Conservation (phyloP, 2,329 filamentous ascomycete species). For the Colletotrichum eleusines region DNA sequence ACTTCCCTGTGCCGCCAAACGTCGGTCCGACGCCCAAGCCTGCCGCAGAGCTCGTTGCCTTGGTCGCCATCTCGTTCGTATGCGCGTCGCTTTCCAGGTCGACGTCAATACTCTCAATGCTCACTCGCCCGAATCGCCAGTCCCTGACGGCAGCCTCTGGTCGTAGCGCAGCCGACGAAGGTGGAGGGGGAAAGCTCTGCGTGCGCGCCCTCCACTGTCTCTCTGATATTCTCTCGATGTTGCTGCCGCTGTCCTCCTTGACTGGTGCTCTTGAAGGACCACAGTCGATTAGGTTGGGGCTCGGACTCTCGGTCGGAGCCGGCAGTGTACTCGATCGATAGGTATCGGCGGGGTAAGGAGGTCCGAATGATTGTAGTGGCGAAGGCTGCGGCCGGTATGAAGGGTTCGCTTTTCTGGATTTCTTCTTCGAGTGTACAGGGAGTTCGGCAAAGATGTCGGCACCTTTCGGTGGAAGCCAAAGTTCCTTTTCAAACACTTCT, state of each 20-base stretch:
- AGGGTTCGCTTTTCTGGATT: conserved; percentile 27
- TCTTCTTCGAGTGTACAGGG: conserved; percentile 60
- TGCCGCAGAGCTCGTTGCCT: conserved; percentile 59
- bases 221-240: conserved; percentile 55
- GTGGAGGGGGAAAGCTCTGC: conserved; percentile 57
- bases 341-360: conserved; percentile 27
- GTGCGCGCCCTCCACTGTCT: conserved; percentile 56
- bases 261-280: conserved; percentile 55
- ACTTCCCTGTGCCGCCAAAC: conserved; percentile 72
- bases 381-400: conserved; percentile 34
- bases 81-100: conserved; percentile 45
- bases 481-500: conserved; percentile 41
- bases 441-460: conserved; percentile 68
- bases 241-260: conserved; percentile 49
- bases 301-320: conserved; percentile 23
- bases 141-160: conserved; percentile 69
- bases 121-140: conserved; percentile 85
- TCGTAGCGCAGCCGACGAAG: conserved; percentile 58
- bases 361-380: conserved; percentile 39
- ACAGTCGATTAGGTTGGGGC: conserved; percentile 61
- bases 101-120: conserved; percentile 86
- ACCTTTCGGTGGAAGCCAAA: conserved; percentile 64
- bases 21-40: conserved; percentile 67
- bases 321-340: conserved; percentile 18
- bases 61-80: conserved; percentile 50